Percentiles rank a stretch among this genome's conserved stretches.
phyloP scores from a whole-genome alignment of 805 yeast species.

The Wickerhamomyces subpelliculosus region DNA sequence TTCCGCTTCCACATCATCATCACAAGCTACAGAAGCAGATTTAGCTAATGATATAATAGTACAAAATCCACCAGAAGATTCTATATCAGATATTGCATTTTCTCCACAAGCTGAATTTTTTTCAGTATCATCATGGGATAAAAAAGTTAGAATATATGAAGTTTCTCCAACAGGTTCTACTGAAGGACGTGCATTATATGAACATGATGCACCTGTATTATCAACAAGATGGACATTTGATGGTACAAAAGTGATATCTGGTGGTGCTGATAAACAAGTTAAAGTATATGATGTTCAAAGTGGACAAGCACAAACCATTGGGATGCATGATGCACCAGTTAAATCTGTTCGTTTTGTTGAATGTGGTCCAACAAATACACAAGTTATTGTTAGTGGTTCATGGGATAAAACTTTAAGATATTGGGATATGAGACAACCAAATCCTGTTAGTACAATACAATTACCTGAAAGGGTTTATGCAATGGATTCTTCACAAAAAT shows the following conservation, averaged over 20 bases:
- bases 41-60: slow-evolving; percentile 64
- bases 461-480: slow-evolving; percentile 89
- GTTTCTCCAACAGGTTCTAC: slow-evolving; percentile 66
- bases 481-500: slow-evolving; percentile 76
- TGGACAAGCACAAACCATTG: slow-evolving; percentile 80
- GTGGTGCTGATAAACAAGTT: slow-evolving; percentile 88
- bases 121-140: slow-evolving; percentile 90
- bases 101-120: slow-evolving; percentile 79
- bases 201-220: slow-evolving; percentile 85
- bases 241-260: slow-evolving; percentile 81
- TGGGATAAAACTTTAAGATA: slow-evolving; percentile 95
- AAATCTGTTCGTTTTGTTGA: slow-evolving; percentile 67
- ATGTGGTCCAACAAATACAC: slow-evolving; percentile 76
- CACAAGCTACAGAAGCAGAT: slow-evolving; percentile 31
- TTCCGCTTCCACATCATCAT: slow-evolving; percentile 17
- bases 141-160: slow-evolving; percentile 89
- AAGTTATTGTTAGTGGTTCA: slow-evolving; percentile 81
- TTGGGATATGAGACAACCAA: slow-evolving; percentile 88
- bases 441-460: slow-evolving; percentile 72
- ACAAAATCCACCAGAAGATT: slow-evolving; percentile 85
- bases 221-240: slow-evolving; percentile 78
- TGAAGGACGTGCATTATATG: slow-evolving; percentile 84
- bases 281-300: slow-evolving; percentile 74
- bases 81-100: slow-evolving; percentile 76
- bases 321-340: slow-evolving; percentile 80